phyloP scores from a whole-genome alignment of 257 asterid species.

The Coffea canephora region DNA sequence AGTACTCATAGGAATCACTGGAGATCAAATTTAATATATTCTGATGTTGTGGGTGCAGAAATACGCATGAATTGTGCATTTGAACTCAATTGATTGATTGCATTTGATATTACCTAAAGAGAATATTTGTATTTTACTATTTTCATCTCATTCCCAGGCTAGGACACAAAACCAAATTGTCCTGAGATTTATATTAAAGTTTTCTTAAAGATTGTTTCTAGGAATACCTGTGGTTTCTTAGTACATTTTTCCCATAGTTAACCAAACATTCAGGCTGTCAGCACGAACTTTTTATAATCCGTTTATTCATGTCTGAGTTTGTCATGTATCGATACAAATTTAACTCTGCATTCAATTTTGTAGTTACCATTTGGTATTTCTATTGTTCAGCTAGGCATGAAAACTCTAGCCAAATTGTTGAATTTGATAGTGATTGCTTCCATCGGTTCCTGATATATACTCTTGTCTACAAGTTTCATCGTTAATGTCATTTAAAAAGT shows the following conservation, averaged over 20 bases:
- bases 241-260: background rate
- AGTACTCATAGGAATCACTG: no score
- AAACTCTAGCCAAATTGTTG: background rate
- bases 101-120: no score
- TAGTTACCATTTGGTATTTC: background rate
- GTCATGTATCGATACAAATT: background rate
- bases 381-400: background rate
- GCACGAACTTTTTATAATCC: background rate
- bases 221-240: background rate
- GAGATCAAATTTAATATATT: no score
- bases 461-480: background rate
- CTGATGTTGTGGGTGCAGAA: no score
- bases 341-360: no score
- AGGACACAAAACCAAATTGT: no score
- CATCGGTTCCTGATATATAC: background rate
- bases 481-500: background rate
- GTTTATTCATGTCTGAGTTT: background rate
- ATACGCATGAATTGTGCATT: no score
- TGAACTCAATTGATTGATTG: no score
- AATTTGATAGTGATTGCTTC: background rate
- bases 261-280: background rate
- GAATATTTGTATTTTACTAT: no score
- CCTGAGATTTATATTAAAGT: no score
- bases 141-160: no score
- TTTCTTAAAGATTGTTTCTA: no score